Base-by-base conservation (phyloP, 208 protist genomes). In the Leishmania major region DNA sequence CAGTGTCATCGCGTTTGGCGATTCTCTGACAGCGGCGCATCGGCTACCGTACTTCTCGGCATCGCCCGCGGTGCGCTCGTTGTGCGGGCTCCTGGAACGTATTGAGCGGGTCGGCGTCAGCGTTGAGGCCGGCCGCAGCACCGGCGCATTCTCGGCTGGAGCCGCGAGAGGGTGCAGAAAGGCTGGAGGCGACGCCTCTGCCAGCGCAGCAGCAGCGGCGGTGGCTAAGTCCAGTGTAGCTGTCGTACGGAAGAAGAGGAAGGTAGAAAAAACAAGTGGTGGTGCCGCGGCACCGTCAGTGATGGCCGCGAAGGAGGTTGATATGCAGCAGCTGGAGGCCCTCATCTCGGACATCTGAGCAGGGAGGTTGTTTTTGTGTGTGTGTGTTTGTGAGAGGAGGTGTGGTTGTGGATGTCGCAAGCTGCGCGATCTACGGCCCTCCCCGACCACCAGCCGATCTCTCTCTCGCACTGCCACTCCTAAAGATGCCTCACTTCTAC, bases 161-260 rank as follows among this genome's bases (percentile, higher is more conserved):
- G 73, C 53, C 19, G 73, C 51, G 15, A 77, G 51, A 62, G 19
- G 51, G 28, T 53, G 31, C 3, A 13, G 78, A 35, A 75, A 76
- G 53, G 45, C 45, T 19, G 45, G 43, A 59, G 40, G 70, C 45
- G 70, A 19, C 28, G 25, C 70, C 70, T 55, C 70, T 53, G 15
- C 70, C 70, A 11, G 66, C 15, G 60, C 64, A 17, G 67, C 76
- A 59, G 67, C 43, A 37, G 31, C 66, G 13, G 40, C 69, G 0
- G 35, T 37, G 43, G 28, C n/a, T 19, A 79, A 31, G 35, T 71
- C 76, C 31, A 71, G 57, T 2, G 90, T 91, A 4, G 92, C 83
- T 35, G 89, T 92, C 4, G 92, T 95, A 35, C 87, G 88, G 69
- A 97, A 97, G 84, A 95, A 95, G 64, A 91, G 88, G 79, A 96